Percentiles rank a stretch among this genome's conserved stretches.
Conservation (phyloP, 2,329 filamentous ascomycete genomes). For the Colletotrichum horii region DNA sequence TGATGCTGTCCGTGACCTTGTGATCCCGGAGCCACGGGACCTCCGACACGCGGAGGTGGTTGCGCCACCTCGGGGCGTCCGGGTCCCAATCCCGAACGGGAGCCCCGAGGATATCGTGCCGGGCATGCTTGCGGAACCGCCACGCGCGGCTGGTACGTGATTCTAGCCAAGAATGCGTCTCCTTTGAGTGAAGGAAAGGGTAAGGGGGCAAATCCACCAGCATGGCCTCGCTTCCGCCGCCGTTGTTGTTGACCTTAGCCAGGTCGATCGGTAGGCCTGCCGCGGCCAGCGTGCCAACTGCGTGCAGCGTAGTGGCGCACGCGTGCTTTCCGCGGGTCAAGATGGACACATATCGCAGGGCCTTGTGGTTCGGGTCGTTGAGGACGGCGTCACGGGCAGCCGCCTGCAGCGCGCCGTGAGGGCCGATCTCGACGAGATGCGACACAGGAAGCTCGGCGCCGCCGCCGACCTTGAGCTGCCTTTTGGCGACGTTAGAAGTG, state of each 20-base stretch:
- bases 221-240: background rate
- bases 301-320: background rate
- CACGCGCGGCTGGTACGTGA: constrained; percentile 10
- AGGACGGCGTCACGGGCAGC: constrained; percentile 53
- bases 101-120: constrained; percentile 20
- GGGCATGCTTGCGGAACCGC: constrained; percentile 4
- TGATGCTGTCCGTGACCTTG: constrained; percentile 45
- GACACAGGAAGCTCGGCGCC: background rate
- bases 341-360: background rate
- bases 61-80: constrained; percentile 16
- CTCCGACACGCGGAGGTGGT: constrained; percentile 30
- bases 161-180: constrained; percentile 14
- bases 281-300: constrained; percentile 23
- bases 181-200: constrained; percentile 16
- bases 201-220: constrained; percentile 21
- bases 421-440: constrained; percentile 9
- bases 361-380: constrained; percentile 50
- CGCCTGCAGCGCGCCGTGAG: constrained; percentile 12
- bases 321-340: background rate
- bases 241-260: constrained; percentile 42
- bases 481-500: background rate
- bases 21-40: constrained; percentile 52
- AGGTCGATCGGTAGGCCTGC: constrained; percentile 39
- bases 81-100: background rate
- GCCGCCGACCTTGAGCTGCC: constrained; percentile 27